Evolutionary conservation across 2,329 filamentous ascomycete genomes (phyloP), one percentile per base, ranked within the genome.

Genomic region (Alternaria gansuensis): DNA sequence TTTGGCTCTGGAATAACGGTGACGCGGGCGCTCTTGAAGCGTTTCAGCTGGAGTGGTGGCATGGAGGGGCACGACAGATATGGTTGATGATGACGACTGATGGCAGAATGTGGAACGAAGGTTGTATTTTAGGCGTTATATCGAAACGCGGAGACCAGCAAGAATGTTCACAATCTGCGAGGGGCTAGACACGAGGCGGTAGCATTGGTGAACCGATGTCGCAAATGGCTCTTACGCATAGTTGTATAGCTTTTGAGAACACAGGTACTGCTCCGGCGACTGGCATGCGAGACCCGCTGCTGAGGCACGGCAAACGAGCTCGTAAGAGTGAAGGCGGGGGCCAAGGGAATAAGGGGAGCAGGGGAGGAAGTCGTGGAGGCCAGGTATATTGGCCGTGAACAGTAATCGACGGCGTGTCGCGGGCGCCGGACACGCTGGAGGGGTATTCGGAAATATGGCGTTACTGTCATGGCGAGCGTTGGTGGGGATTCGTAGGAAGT

Each of bases 221-320:
- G 75, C 75, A 75, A 72, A 73, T 63, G 66, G 66, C 68, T 65
- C 66, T 70, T 67, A 66, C 70, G 71, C 75, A 77, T 78, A 70
- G 75, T 78, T 67, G 72, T 75, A 77, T 74, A 71, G 71, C 66
- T 70, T 65, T 69, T 65, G 67, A 71, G 67, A 65, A 68, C 63
- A 72, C 65, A 67, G 69, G 63, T 68, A 73, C 70, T 71, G 58
- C 65, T 70, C 67, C 71, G 70, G 66, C 57, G 62, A 61, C 57
- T 68, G 62, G 66, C 64, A 67, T 62, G 62, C 60, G 59, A 62
- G 66, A 63, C 60, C 57, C 55, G 57, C 62, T 54, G 63, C 57
- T 65, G 67, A 69, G 70, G 69, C 68, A 67, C 70, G 66, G 71
- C 69, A 72, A 63, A 60, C 65, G 51, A 59, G 60, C 67, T 71